Conservation (phyloP, 1,284 basidiomycete species). For the Malassezia sp. region DNA sequence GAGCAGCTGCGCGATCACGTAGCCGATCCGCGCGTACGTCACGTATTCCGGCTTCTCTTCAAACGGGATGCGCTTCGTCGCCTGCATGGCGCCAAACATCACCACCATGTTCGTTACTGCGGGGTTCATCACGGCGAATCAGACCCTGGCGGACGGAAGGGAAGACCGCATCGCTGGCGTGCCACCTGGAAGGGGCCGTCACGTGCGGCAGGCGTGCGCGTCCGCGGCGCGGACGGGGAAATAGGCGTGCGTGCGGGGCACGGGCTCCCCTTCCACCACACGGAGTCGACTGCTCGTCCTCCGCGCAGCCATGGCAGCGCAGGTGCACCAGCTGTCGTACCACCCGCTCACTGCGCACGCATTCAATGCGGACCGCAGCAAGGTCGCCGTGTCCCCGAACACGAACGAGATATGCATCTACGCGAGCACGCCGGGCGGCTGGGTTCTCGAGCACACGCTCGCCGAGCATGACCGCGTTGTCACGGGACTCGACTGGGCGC, state of each 20-base stretch:
- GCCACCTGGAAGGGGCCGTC: neutral
- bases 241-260: too few species aligned
- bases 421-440: conserved; percentile 46
- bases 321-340: conserved; percentile 58
- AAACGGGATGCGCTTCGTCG: conserved; percentile 81
- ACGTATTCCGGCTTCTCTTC: conserved; percentile 69
- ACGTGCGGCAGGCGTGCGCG: neutral
- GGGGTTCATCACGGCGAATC: conserved; percentile 10
- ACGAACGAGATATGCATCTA: conserved; percentile 80
- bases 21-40: conserved; percentile 69
- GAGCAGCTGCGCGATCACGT: conserved; percentile 63
- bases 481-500: conserved; percentile 98
- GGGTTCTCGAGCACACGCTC: conserved; percentile 68
- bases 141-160: neutral
- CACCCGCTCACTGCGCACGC: conserved; percentile 78
- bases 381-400: conserved; percentile 83
- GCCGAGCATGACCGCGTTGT: conserved; percentile 96
- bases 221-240: too few species aligned
- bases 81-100: conserved; percentile 48
- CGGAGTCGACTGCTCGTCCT: conserved; percentile 38
- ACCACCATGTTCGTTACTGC: conserved; percentile 21
- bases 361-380: conserved; percentile 79
- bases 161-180: neutral
- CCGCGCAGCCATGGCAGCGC: conserved; percentile 28
- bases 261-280: neutral